phyloP scores from a whole-genome alignment of 2,329 filamentous ascomycete genomes.

The Calonectria pseudoturangicola region DNA sequence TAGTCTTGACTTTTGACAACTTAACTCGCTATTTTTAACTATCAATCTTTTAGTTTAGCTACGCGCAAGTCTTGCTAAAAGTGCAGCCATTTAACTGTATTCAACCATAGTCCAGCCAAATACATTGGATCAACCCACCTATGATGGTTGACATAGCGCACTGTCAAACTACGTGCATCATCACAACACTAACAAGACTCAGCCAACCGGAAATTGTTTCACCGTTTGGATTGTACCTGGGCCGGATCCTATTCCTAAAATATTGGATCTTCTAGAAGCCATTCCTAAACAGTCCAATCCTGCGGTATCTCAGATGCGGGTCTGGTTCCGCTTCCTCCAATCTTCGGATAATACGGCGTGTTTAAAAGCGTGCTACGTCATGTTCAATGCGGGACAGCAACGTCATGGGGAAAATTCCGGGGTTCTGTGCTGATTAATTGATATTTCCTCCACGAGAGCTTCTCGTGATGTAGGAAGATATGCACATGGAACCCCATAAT shows the following conservation, averaged over 20 bases:
- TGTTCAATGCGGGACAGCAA: constrained; percentile 71
- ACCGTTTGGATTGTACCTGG: neutral
- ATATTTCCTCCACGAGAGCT: constrained; percentile 63
- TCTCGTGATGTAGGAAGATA: constrained; percentile 58
- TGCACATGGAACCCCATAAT: constrained; percentile 69
- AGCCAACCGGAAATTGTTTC: neutral
- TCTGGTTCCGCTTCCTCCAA: constrained; percentile 45
- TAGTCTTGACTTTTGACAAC: no score
- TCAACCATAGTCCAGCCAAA: no score
- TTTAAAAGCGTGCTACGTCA: constrained; percentile 72
- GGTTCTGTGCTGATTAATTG: constrained; percentile 62
- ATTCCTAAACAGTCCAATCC: neutral
- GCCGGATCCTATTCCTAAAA: neutral
- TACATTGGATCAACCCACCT: no score
- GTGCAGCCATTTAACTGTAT: no score
- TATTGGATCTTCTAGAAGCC: neutral
- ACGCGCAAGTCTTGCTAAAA: no score
- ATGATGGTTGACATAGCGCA: no score
- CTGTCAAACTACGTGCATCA: no score
- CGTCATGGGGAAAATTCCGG: constrained; percentile 68
- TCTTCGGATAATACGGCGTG: constrained; percentile 69
- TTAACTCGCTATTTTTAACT: no score
- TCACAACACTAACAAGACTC: neutral
- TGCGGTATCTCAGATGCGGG: neutral
- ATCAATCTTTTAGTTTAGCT: no score